A percentile compares a stretch with the other conserved stretches of the same genome.
These are phyloP conservation scores for Eutypa lata DNA, from an alignment of 2,329 filamentous ascomycete genomes.

Conservation along the genomic window DNA sequence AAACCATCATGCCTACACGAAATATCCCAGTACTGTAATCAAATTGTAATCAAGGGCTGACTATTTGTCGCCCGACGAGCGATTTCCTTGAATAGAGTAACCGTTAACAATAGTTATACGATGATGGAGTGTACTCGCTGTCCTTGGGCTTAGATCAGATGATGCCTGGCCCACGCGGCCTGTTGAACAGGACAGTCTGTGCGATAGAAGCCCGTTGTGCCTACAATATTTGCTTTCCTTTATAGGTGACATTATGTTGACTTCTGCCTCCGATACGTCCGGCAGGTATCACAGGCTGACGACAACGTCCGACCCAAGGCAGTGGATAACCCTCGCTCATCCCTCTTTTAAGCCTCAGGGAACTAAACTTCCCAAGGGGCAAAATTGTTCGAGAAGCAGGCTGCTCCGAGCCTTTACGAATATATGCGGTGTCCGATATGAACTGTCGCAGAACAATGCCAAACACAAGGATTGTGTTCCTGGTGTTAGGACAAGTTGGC, in stretches of 20 bases:
- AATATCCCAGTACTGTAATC: too few relatives aligned
- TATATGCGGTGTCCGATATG: too few relatives aligned
- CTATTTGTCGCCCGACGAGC: too few relatives aligned
- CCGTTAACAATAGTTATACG: too few relatives aligned
- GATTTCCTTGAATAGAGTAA: too few relatives aligned
- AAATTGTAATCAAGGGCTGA: too few relatives aligned
- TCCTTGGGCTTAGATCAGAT: neutral
- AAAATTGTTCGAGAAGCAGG: too few relatives aligned
- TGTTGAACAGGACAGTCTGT: neutral
- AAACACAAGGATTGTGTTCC: neutral
- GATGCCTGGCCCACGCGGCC: neutral
- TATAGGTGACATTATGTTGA: neutral
- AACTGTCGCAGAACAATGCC: neutral
- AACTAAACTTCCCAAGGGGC: too few relatives aligned
- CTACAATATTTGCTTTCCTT: neutral
- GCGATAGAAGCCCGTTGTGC: neutral
- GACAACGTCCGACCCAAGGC: neutral
- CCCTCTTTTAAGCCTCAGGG: neutral
- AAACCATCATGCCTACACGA: too few relatives aligned
- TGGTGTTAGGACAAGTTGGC: too few relatives aligned
- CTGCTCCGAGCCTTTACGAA: too few relatives aligned
- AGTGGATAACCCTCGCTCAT: neutral
- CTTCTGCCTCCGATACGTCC: neutral
- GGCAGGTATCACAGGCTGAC: neutral
- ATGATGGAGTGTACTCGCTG: neutral